phyloP scores from a whole-genome alignment of 805 yeast species.

The Saccharomycopsis sp. region DNA sequence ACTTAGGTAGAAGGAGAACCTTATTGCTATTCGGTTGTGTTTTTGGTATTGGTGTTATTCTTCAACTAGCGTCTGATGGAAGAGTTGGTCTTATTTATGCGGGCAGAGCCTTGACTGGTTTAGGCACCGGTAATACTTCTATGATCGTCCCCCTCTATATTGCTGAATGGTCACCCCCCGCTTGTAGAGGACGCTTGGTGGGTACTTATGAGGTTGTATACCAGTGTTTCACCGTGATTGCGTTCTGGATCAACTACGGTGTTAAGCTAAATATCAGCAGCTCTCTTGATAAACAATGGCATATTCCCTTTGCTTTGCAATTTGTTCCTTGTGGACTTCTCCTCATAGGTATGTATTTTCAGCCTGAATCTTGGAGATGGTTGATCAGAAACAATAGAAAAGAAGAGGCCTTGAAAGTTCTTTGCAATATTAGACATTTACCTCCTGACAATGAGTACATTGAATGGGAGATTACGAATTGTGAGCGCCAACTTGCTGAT shows the following conservation, averaged over 20 bases:
- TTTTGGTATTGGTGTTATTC: conserved; percentile 38
- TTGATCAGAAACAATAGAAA: conserved; percentile 32
- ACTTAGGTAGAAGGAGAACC: conserved; percentile 35
- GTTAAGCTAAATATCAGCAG: conserved; percentile 31
- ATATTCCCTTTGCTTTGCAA: conserved; percentile 42
- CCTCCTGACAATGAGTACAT: conserved; percentile 35
- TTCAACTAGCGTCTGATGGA: conserved; percentile 30
- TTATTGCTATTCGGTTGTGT: conserved; percentile 35
- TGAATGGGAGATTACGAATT: conserved; percentile 32
- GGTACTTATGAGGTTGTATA: conserved; percentile 44
- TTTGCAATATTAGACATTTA: conserved; percentile 35
- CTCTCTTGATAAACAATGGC: conserved; percentile 35
- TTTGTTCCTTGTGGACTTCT: conserved; percentile 39
- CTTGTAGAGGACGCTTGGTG: conserved; percentile 39
- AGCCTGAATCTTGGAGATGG: conserved; percentile 44
- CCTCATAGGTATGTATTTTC: conserved; percentile 32
- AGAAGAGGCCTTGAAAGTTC: conserved; percentile 30
- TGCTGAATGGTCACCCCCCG: conserved; percentile 39
- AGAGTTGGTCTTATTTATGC: conserved; percentile 44
- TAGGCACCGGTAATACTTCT: conserved; percentile 48
- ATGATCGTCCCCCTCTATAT: conserved; percentile 44
- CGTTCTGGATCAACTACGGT: conserved; percentile 46
- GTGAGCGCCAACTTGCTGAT: conserved; percentile 12
- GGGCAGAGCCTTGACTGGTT: conserved; percentile 46
- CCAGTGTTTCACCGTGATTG: conserved; percentile 42